Conservation (phyloP, 495 filamentous ascomycete genomes). For the Lasiosphaeria hispida region DNA sequence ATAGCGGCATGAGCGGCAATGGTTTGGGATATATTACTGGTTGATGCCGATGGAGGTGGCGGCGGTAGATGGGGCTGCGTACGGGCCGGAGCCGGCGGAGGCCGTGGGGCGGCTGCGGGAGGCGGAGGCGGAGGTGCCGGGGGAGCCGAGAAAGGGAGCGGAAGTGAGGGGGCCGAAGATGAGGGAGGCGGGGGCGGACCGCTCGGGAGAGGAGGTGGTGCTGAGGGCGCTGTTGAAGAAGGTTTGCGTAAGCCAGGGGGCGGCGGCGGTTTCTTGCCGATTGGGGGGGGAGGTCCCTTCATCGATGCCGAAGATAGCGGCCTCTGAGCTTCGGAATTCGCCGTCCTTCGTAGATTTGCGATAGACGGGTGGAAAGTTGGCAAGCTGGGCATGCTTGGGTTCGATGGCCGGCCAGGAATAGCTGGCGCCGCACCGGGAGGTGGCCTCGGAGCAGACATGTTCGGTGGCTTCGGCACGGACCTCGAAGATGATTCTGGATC, state of each 20-base stretch:
- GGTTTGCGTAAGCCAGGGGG: constrained; percentile 69
- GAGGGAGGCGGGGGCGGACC: constrained; percentile 49
- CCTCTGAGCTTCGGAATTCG: constrained; percentile 50
- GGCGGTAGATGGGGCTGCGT: constrained; percentile 49
- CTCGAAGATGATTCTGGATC: constrained; percentile 67
- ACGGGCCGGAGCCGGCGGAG: constrained; percentile 50
- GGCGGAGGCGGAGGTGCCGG: constrained; percentile 51
- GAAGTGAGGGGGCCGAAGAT: constrained; percentile 48
- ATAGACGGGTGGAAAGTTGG: constrained; percentile 56
- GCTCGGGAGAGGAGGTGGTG: constrained; percentile 53
- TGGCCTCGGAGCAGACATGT: constrained; percentile 59
- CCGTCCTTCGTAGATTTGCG: constrained; percentile 59
- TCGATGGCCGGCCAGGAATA: constrained; percentile 50
- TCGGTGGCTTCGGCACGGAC: constrained; percentile 58
- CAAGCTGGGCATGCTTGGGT: constrained; percentile 32
- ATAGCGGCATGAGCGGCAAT: constrained; percentile 51
- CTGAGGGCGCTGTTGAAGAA: constrained; percentile 47
- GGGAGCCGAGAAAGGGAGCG: constrained; percentile 9
- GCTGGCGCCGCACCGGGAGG: constrained; percentile 59
- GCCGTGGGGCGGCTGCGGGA: constrained; percentile 50
- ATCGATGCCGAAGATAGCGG: constrained; percentile 51
- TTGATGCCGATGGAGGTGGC: constrained; percentile 40
- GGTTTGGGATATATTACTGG: constrained; percentile 35
- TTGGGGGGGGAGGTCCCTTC: constrained; percentile 53
- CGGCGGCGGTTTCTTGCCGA: constrained; percentile 69